A percentile compares a stretch with the other conserved stretches of the same genome.
Evolutionary conservation across 768 basidiomycete genomes (phyloP).

Genomic region (Lactifluus volemus): DNA sequence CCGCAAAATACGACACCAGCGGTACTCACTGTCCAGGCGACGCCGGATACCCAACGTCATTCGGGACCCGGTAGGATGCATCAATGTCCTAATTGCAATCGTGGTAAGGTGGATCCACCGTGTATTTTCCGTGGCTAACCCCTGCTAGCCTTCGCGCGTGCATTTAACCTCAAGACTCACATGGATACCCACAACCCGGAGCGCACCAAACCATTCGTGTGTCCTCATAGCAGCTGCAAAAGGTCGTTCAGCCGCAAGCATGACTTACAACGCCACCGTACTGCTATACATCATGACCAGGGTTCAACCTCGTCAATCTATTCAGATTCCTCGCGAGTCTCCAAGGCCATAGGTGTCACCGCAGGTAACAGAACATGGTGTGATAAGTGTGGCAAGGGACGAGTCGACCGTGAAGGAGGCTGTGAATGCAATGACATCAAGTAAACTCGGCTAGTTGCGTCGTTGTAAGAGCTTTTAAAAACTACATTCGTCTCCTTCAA

Average conservation of each 20-base stretch:
- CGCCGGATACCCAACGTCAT: slow-evolving; percentile 32
- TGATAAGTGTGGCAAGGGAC: slow-evolving; percentile 25
- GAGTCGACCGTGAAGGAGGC: slow-evolving; percentile 17
- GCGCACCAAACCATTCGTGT: slow-evolving; percentile 81
- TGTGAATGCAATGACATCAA: slow-evolving; percentile 52
- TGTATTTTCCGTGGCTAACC: slow-evolving; percentile 9
- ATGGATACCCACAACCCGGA: slow-evolving; percentile 93
- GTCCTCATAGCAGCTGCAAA: slow-evolving; percentile 77
- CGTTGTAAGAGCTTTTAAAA: background rate
- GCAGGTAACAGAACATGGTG: slow-evolving; percentile 16
- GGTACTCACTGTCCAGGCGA: slow-evolving; percentile 30
- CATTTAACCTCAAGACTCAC: slow-evolving; percentile 93
- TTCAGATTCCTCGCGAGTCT: slow-evolving; percentile 15
- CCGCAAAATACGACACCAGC: slow-evolving; percentile 38
- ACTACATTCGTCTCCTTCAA: background rate
- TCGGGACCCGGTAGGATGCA: slow-evolving; percentile 72
- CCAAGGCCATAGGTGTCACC: slow-evolving; percentile 13
- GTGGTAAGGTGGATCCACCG: slow-evolving; percentile 39
- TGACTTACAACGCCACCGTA: slow-evolving; percentile 82
- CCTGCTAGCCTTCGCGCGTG: slow-evolving; percentile 73
- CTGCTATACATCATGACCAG: slow-evolving; percentile 57
- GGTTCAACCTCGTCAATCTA: slow-evolving; percentile 21
- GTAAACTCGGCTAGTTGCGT: slow-evolving; percentile 28
- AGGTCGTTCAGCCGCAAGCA: slow-evolving; percentile 93
- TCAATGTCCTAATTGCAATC: slow-evolving; percentile 63